Conservation (phyloP, 2,329 filamentous ascomycete species). For the Arthroderma uncinatum region DNA sequence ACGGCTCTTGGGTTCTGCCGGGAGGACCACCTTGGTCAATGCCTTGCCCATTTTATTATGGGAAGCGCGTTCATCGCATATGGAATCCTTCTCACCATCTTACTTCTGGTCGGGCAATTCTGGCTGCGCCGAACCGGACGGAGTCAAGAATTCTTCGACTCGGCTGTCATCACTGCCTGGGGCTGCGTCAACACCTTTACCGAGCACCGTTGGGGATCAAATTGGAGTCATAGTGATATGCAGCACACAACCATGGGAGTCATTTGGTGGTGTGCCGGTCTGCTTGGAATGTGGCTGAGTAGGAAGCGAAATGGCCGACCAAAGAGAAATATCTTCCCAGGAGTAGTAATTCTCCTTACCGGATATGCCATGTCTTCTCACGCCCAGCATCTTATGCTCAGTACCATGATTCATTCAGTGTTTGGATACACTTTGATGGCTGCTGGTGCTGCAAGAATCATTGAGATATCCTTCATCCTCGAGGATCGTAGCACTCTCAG, state of each 20-base stretch:
- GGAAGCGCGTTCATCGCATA: conserved; percentile 93
- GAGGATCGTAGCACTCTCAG: conserved; percentile 56
- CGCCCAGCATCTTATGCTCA: conserved; percentile 71
- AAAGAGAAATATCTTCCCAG: conserved; percentile 86
- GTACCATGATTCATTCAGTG: conserved; percentile 73
- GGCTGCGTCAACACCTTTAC: conserved; percentile 97
- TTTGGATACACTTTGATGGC: conserved; percentile 96
- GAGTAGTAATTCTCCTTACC: conserved; percentile 79
- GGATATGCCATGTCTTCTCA: conserved; percentile 94
- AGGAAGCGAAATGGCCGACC: conserved; percentile 70
- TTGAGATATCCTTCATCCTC: conserved; percentile 84
- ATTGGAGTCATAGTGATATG: conserved; percentile 87
- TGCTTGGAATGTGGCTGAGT: conserved; percentile 87
- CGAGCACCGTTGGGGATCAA: conserved; percentile 82
- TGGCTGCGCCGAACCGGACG: conserved; percentile 74
- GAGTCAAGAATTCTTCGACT: conserved; percentile 96
- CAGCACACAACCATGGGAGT: conserved; percentile 99
- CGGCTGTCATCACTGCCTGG: conserved; percentile 80
- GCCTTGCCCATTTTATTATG: conserved; percentile 97
- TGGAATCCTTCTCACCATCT: conserved; percentile 72
- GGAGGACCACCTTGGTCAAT: conserved; percentile 82
- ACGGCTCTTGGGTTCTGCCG: conserved; percentile 86
- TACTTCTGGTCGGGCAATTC: conserved; percentile 76
- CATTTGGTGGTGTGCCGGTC: conserved; percentile 91
- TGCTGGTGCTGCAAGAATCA: conserved; percentile 68